phyloP scores from a whole-genome alignment of 2,329 filamentous ascomycete species.

The Calonectria hawksworthii region DNA sequence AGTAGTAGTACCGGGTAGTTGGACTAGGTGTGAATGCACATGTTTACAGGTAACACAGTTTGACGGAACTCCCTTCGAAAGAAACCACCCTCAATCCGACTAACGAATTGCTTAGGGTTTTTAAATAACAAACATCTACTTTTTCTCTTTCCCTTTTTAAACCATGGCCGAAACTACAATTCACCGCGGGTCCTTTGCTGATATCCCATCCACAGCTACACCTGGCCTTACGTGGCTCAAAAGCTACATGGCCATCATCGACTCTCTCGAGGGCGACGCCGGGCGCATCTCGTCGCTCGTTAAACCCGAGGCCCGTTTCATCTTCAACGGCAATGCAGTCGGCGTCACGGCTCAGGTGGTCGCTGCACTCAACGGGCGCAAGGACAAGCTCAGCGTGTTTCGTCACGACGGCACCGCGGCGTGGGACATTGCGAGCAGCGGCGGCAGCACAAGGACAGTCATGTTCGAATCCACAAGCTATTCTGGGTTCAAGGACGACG shows the following conservation, averaged over 20 bases:
- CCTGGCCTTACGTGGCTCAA: conserved; percentile 2
- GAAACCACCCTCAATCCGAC: not conserved
- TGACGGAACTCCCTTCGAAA: not conserved
- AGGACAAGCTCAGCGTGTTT: conserved; percentile 4
- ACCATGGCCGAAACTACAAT: not conserved
- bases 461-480: not conserved
- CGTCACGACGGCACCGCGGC: conserved; percentile 8
- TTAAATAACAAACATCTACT: not conserved
- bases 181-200: not conserved
- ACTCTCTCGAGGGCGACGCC: conserved; percentile 6
- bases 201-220: not conserved
- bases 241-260: conserved; percentile 4
- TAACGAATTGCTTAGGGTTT: not conserved
- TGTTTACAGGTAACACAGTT: not conserved
- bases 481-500: not conserved
- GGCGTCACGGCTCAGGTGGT: not conserved
- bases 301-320: not conserved
- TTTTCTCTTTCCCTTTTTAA: not conserved
- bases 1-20: not conserved
- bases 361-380: not conserved
- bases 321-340: conserved; percentile 8
- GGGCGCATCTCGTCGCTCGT: not conserved
- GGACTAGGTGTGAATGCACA: not conserved
- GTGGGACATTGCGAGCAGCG: not conserved
- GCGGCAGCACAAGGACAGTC: not conserved